Evolutionary conservation across 2,329 filamentous ascomycete genomes (phyloP).

Genomic region (Apiospora hydei): DNA sequence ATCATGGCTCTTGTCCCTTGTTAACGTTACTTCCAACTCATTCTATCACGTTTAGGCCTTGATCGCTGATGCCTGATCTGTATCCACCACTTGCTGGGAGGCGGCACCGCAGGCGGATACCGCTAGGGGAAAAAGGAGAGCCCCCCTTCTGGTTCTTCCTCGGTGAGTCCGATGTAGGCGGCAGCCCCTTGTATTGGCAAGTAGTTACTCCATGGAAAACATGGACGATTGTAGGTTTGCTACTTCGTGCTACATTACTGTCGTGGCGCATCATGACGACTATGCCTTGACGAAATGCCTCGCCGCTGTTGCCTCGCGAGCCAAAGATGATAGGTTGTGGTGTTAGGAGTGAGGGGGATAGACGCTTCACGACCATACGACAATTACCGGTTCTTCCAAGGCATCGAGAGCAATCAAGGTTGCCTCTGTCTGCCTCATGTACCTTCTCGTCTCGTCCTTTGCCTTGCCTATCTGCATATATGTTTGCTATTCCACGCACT

Average conservation of each 20-base stretch:
- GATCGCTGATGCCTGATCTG: not conserved
- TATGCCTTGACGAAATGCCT: slow-evolving; percentile 7
- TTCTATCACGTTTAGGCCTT: not conserved
- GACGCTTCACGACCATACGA: not conserved
- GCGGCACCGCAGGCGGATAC: not conserved
- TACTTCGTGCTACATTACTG: too few species aligned
- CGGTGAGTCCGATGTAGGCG: not conserved
- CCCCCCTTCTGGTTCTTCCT: not conserved
- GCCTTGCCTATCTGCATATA: too few species aligned
- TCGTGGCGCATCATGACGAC: not conserved
- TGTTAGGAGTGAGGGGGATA: not conserved
- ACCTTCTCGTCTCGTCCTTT: not conserved
- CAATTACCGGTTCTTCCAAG: not conserved
- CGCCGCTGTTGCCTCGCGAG: not conserved
- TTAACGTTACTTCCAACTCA: not conserved
- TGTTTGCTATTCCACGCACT: not conserved
- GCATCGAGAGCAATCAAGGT: not conserved
- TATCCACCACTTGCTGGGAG: not conserved
- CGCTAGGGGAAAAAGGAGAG: not conserved
- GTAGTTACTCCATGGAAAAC: not conserved
- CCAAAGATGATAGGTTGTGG: not conserved
- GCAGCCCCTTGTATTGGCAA: not conserved
- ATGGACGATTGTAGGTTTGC: not conserved
- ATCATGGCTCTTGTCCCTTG: not conserved
- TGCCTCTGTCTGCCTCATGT: not conserved